Evolutionary conservation across 2,329 filamentous ascomycete species (phyloP).

Genomic region (Aspergillus hortae): DNA sequence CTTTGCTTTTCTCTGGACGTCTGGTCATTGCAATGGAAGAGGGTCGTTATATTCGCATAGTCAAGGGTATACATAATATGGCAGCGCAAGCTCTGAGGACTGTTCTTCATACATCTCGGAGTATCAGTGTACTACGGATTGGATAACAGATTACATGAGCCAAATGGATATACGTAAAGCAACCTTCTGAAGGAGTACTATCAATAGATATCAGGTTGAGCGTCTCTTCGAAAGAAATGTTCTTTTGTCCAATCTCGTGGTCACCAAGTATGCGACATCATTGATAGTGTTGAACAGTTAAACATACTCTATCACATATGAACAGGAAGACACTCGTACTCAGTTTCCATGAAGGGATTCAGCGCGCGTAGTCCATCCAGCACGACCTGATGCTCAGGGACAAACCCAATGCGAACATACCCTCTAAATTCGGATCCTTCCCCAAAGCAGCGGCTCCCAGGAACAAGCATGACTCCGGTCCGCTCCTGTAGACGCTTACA

Average conservation of each 20-base stretch:
- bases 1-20: no score
- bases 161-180: no score
- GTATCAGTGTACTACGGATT: no score
- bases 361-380: slow-evolving; percentile 58
- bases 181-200: no score
- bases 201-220: no score
- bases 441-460: slow-evolving; percentile 70
- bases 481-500: slow-evolving; percentile 63
- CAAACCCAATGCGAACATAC: slow-evolving; percentile 72
- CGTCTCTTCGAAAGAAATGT: no score
- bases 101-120: no score
- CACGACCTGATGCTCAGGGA: slow-evolving; percentile 64
- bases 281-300: not conserved
- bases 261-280: not conserved
- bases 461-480: slow-evolving; percentile 68
- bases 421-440: slow-evolving; percentile 62
- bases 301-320: not conserved
- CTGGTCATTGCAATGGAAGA: no score
- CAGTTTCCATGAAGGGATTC: slow-evolving; percentile 51
- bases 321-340: slow-evolving; percentile 26
- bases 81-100: no score
- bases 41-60: no score
- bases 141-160: no score
- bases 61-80: no score
- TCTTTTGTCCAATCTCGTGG: not conserved